phyloP scores from a whole-genome alignment of 345 rosid species.

The Linum lewisii region DNA sequence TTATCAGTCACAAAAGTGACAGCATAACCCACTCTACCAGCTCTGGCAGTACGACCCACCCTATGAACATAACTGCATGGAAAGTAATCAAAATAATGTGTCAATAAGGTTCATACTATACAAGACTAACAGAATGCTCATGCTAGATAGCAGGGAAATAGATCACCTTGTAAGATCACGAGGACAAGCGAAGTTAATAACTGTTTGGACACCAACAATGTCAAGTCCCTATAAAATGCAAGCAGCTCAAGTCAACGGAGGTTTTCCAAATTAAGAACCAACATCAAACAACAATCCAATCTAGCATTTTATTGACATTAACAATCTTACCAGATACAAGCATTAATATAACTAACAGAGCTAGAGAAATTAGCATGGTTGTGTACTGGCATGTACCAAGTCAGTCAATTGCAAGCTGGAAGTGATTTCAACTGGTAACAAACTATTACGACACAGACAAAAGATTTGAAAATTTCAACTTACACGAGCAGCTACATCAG shows the following conservation, averaged over 20 bases:
- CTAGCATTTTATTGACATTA: background rate
- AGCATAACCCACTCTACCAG: conserved; percentile 96
- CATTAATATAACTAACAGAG: background rate
- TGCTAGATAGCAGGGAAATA: background rate
- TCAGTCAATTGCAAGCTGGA: background rate
- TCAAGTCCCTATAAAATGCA: conserved; percentile 66
- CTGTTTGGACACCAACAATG: conserved; percentile 91
- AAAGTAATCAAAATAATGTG: conserved; percentile 5
- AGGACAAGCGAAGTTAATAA: conserved; percentile 93
- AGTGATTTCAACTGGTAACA: background rate
- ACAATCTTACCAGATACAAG: background rate
- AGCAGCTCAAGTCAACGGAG: conserved; percentile 11
- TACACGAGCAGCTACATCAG: conserved; percentile 96
- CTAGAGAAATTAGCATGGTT: background rate
- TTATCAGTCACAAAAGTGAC: conserved; percentile 88
- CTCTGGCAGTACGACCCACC: conserved; percentile 98
- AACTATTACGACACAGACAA: background rate
- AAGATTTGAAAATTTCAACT: conserved; percentile 20
- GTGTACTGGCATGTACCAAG: background rate
- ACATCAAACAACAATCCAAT: background rate
- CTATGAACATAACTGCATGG: conserved; percentile 77
- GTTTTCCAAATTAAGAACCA: background rate
- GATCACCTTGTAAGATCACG: conserved; percentile 80
- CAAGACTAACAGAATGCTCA: background rate
- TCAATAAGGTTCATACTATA: background rate